A percentile compares a stretch with the other conserved stretches of the same genome.
phyloP scores from a whole-genome alignment of 495 filamentous ascomycete species.

The Durotheca rogersii region DNA sequence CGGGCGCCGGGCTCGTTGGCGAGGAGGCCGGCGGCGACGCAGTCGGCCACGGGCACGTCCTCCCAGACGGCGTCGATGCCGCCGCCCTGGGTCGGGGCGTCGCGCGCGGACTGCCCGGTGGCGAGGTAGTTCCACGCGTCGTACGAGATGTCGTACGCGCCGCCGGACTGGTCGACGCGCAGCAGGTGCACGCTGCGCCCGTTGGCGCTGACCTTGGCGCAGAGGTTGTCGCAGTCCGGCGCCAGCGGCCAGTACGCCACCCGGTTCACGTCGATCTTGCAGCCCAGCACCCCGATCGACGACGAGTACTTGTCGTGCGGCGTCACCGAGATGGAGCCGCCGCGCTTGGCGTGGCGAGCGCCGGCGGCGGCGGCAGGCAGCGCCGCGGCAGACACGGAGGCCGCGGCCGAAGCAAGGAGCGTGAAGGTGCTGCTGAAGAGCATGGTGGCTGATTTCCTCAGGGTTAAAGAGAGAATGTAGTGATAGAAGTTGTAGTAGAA shows the following conservation, averaged over 20 bases:
- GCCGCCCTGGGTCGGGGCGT: conserved; percentile 24
- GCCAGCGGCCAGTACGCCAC: conserved; percentile 37
- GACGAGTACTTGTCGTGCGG: conserved; percentile 37
- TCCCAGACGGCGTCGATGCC: conserved; percentile 27
- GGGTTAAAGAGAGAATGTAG: no score
- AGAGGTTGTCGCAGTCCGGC: conserved; percentile 34
- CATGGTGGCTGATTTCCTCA: conserved; percentile 12
- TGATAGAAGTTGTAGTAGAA: background rate
- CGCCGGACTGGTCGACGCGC: conserved; percentile 30
- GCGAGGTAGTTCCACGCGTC: conserved; percentile 39
- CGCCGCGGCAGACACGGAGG: conserved; percentile 13
- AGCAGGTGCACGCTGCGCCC: conserved; percentile 32
- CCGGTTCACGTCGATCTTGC: conserved; percentile 39
- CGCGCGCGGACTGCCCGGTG: conserved; percentile 23
- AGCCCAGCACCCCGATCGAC: conserved; percentile 36
- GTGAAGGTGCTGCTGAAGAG: conserved; percentile 25
- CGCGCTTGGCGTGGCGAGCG: conserved; percentile 10
- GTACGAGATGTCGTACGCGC: conserved; percentile 37
- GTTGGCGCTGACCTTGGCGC: conserved; percentile 33
- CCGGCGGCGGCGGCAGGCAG: conserved; percentile 2
- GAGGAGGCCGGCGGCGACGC: conserved; percentile 30
- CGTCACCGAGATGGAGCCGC: conserved; percentile 26
- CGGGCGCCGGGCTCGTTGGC: conserved; percentile 13
- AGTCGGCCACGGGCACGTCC: conserved; percentile 24
- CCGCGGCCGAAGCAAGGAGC: conserved; percentile 16